Percentiles rank a stretch among this genome's conserved stretches.
phyloP scores from a whole-genome alignment of 495 filamentous ascomycete genomes.

The Evansstolkia leycettana region DNA sequence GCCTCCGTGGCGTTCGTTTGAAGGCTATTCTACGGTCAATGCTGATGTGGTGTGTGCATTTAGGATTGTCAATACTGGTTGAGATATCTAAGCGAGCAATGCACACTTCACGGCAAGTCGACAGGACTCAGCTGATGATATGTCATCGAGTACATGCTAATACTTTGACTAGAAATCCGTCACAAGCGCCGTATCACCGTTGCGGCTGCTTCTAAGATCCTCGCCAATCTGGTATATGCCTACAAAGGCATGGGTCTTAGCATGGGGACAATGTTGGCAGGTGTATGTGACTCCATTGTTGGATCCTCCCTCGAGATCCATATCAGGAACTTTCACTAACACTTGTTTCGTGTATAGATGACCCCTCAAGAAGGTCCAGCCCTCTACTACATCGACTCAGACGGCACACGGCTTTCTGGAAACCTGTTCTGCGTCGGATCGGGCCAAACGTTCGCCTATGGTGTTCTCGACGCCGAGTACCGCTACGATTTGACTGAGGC shows the following conservation, averaged over 20 bases:
- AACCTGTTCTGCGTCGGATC: conserved; percentile 97
- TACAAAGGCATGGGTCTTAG: conserved; percentile 97
- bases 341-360: conserved; percentile 13
- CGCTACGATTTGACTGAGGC: conserved; percentile 72
- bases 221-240: conserved; percentile 91
- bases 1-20: neutral
- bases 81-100: conserved; percentile 96
- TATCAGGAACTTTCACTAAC: neutral
- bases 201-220: conserved; percentile 94
- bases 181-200: conserved; percentile 98
- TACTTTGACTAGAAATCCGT: conserved; percentile 52
- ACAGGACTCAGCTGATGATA: too few species aligned
- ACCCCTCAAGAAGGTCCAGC: conserved; percentile 93
- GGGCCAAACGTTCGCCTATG: conserved; percentile 97
- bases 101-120: conserved; percentile 69
- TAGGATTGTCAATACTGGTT: conserved; percentile 99
- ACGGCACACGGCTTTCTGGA: conserved; percentile 83
- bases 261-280: conserved; percentile 99
- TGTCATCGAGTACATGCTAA: conserved; percentile 2
- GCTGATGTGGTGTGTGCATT: conserved; percentile 1
- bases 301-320: too few species aligned
- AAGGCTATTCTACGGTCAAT: neutral
- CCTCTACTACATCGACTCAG: conserved; percentile 97
- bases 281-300: conserved; percentile 41
- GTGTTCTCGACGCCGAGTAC: conserved; percentile 93